Evolutionary conservation across 2,329 filamentous ascomycete genomes (phyloP), one percentile per base, ranked within the genome.

Genomic region (Diaporthe velutina): DNA sequence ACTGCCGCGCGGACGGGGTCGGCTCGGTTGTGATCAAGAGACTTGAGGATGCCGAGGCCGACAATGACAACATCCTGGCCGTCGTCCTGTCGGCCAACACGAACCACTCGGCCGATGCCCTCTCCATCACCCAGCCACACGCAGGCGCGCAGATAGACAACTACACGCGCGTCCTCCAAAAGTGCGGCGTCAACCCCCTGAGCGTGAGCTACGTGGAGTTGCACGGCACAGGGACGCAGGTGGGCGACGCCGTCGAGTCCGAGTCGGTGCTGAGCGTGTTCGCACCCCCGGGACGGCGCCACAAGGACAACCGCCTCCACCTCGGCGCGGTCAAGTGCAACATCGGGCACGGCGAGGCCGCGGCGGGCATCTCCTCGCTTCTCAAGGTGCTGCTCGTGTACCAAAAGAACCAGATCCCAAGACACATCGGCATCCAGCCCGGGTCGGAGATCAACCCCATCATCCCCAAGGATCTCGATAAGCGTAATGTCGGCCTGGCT

Each of bases 121-220:
- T 90, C 1, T 94, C 92, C 0, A 95, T 95, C 75, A 95, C 93
- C 0, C 90, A 91, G 42, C 93, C 94, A 0, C 91, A 94, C 77
- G 89, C 87, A 6, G 89, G 87, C 40, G 88, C 90, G 0, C 93
- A 95, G 78, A 86, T 89, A 50, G 86, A 86, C 75, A 83, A 94
- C 5, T 94, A 89, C 81, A 88, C 86, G 77, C 88, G 86, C 70
- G 87, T 92, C 52, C 85, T 91, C 40, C 88, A 88, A 9, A 45
- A 22, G 17, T 19, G 42, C 50, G 88, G 88, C 58, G 83, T 93
- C 42, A 88, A 93, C 78, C 83, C 70, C 10, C 79, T 77, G 78
- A 79, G 92, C 70, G 86, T 94, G 73, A 88, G 86, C 79, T 93
- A 91, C 78, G 88, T 93, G 10, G 92, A 94, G 80, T 90, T 93